Conservation (phyloP, 805 yeast genomes). For the Teunomyces lycoperdinae region DNA sequence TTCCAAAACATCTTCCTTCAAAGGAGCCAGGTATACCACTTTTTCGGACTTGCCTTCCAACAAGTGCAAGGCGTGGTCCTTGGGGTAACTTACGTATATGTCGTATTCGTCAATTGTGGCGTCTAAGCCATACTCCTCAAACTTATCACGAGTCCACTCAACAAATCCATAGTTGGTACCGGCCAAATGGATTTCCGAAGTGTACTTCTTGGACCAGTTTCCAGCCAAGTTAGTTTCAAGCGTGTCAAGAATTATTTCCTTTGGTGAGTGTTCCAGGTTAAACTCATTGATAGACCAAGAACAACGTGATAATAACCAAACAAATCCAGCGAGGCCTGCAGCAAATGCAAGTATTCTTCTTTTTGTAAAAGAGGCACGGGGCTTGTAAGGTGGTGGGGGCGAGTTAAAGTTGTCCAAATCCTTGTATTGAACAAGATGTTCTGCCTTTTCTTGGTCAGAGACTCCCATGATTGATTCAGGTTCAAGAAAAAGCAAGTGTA, state of each 20-base stretch:
- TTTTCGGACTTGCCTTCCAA: slow-evolving; percentile 27
- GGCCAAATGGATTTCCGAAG: slow-evolving; percentile 42
- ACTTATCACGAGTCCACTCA: slow-evolving; percentile 49
- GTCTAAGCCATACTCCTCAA: slow-evolving; percentile 50
- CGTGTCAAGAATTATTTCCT: neutral
- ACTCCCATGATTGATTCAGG: neutral
- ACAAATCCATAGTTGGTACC: slow-evolving; percentile 45
- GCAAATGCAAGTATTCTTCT: neutral
- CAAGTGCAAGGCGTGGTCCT: slow-evolving; percentile 41
- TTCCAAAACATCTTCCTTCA: slow-evolving; percentile 47
- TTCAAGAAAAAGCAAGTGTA: neutral
- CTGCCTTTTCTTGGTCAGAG: neutral
- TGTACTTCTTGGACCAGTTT: slow-evolving; percentile 41
- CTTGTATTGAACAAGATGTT: neutral
- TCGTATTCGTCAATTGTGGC: slow-evolving; percentile 50
- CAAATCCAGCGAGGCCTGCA: neutral
- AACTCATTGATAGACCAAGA: neutral
- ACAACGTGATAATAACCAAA: neutral
- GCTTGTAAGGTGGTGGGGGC: neutral
- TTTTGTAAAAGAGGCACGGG: neutral
- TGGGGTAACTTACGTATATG: slow-evolving; percentile 52
- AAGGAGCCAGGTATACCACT: slow-evolving; percentile 45
- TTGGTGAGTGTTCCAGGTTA: neutral
- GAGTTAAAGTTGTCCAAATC: neutral
- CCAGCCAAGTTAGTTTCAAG: slow-evolving; percentile 32